Evolutionary conservation across 306 rosid species (phyloP).

Genomic region (Nissolia schottii): DNA sequence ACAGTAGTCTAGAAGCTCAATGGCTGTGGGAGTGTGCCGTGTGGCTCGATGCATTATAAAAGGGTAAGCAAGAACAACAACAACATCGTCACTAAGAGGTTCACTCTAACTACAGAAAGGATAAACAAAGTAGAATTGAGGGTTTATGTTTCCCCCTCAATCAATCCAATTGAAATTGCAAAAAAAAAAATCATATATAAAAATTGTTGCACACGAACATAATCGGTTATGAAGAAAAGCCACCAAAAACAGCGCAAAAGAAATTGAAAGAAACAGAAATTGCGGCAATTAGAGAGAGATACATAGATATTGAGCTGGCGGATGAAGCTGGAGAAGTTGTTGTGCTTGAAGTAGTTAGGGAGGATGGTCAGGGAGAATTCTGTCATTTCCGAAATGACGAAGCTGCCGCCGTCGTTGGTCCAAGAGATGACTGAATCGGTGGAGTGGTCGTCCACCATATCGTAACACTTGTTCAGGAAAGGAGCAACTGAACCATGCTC

Average conservation of each 20-base stretch:
- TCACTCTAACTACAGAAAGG: background rate
- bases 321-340: constrained; percentile 85
- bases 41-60: no score
- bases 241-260: background rate
- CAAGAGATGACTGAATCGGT: constrained; percentile 61
- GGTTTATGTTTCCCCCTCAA: background rate
- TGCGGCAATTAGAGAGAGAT: background rate
- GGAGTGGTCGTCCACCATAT: constrained; percentile 61
- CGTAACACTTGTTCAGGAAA: constrained; percentile 66
- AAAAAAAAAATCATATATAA: background rate
- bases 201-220: no score
- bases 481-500: constrained; percentile 54
- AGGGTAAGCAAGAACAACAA: no score
- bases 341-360: constrained; percentile 73
- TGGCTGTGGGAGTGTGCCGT: no score
- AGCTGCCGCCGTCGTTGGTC: constrained; percentile 36
- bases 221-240: background rate
- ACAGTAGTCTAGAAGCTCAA: no score
- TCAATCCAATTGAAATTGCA: background rate
- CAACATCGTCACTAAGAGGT: no score
- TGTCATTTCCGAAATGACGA: constrained; percentile 54
- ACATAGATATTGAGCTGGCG: constrained; percentile 90
- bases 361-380: constrained; percentile 62
- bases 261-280: background rate
- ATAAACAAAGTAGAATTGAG: background rate